These are phyloP conservation scores for Zoysia matrella DNA, from an alignment of 202 grass and related monocot genomes.

Conservation along the genomic window DNA sequence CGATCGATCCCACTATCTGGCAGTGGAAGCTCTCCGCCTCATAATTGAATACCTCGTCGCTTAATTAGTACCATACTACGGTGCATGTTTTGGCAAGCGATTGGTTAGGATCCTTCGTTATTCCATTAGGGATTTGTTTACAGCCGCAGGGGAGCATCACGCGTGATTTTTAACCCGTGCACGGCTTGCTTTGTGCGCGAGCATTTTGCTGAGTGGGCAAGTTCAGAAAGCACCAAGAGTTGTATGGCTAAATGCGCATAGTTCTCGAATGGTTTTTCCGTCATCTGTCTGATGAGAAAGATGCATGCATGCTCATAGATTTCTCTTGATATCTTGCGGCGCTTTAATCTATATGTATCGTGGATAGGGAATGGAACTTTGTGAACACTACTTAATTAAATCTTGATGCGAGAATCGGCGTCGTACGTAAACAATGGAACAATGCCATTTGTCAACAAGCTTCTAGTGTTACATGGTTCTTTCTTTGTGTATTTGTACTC, in stretches of 20 bases:
- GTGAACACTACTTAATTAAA: neutral
- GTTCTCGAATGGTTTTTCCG: neutral
- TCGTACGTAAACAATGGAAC: neutral
- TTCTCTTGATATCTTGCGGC: neutral
- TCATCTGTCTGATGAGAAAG: neutral
- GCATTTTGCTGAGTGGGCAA: constrained; percentile 43
- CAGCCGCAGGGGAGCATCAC: too few relatives aligned
- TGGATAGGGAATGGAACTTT: constrained; percentile 5
- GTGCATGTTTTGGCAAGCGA: constrained; percentile 41
- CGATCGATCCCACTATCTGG: constrained; percentile 29
- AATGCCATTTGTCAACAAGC: constrained; percentile 12
- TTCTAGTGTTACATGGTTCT: neutral
- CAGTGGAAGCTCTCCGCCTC: too few relatives aligned
- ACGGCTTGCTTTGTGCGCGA: constrained; percentile 18
- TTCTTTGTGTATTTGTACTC: neutral
- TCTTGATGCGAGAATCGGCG: neutral
- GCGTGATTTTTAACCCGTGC: constrained; percentile 47
- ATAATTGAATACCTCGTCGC: constrained; percentile 21
- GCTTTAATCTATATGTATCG: constrained; percentile 7
- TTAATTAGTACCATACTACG: neutral
- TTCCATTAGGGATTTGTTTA: neutral
- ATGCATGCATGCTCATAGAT: neutral
- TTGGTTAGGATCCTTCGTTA: constrained; percentile 28
- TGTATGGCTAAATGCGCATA: neutral
- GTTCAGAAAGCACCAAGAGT: constrained; percentile 49